Evolutionary conservation across 257 asterid genomes (phyloP).

Genomic region (Ophiorrhiza pumila): DNA sequence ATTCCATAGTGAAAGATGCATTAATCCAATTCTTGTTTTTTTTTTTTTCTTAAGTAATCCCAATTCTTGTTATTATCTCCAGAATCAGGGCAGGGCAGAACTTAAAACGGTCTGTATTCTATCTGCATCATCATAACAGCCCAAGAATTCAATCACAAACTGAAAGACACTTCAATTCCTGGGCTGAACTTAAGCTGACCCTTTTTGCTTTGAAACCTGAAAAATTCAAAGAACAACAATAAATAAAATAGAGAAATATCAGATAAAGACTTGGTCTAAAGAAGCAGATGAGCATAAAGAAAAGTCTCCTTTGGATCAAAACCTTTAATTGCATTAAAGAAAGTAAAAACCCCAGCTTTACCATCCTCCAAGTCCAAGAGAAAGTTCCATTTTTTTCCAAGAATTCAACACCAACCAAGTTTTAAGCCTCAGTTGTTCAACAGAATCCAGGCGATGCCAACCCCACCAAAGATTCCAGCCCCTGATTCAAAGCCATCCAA

Average conservation of each 20-base stretch:
- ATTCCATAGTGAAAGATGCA: slow-evolving; percentile 40
- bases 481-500: slow-evolving; percentile 12
- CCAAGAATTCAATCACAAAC: slow-evolving; percentile 4
- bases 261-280: slow-evolving; percentile 3
- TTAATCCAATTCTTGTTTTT: slow-evolving; percentile 13
- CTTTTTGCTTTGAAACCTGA: slow-evolving; percentile 13
- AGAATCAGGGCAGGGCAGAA: slow-evolving; percentile 7
- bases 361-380: slow-evolving; percentile 10
- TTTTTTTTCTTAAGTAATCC: too few species aligned
- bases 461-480: slow-evolving; percentile 27
- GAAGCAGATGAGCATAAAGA: slow-evolving; percentile 8
- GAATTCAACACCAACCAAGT: slow-evolving; percentile 21
- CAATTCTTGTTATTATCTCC: slow-evolving; percentile 5
- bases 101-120: neutral
- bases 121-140: neutral
- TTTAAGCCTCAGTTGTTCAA: slow-evolving; percentile 8
- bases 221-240: slow-evolving; percentile 15
- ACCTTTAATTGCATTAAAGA: slow-evolving; percentile 1
- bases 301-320: slow-evolving; percentile 14
- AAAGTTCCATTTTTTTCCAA: neutral
- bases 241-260: slow-evolving; percentile 1
- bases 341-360: slow-evolving; percentile 10
- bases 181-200: slow-evolving; percentile 13
- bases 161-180: neutral
- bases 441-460: slow-evolving; percentile 11